Evolutionary conservation across 2,329 filamentous ascomycete genomes (phyloP).

Genomic region (Fonsecaea monophora): DNA sequence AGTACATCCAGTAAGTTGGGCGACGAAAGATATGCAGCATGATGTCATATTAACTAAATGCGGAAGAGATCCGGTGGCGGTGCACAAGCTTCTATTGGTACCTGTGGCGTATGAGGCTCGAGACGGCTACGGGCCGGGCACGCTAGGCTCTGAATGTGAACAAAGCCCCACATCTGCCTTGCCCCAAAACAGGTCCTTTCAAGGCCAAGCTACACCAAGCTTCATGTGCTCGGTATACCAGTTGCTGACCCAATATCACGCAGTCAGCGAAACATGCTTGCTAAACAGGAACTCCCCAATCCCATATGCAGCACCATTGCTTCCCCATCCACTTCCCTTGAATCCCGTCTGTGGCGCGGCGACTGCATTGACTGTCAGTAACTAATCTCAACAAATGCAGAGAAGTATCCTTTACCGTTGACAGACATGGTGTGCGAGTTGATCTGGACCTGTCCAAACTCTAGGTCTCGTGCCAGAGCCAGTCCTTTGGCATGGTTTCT

Average conservation of each 20-base stretch:
- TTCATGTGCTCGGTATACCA: too few species aligned
- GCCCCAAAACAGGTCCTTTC: too few species aligned
- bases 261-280: constrained; percentile 16
- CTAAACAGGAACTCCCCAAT: constrained; percentile 17
- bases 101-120: background rate
- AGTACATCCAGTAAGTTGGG: too few species aligned
- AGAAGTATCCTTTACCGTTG: constrained; percentile 1
- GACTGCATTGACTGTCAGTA: background rate
- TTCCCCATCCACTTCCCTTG: constrained; percentile 21
- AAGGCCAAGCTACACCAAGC: too few species aligned
- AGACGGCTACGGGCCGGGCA: too few species aligned
- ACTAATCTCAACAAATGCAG: background rate
- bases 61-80: background rate
- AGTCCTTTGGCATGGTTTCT: constrained; percentile 13
- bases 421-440: constrained; percentile 21
- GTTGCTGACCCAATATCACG: background rate
- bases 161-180: too few species aligned
- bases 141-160: too few species aligned
- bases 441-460: constrained; percentile 28
- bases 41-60: background rate
- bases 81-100: background rate
- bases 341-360: constrained; percentile 8
- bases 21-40: background rate
- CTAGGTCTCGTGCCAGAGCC: constrained; percentile 17
- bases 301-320: constrained; percentile 3